A percentile compares a stretch with the other conserved stretches of the same genome.
Evolutionary conservation across 2,329 filamentous ascomycete species (phyloP).

Genomic region (Pseudocercospora fijiensis): DNA sequence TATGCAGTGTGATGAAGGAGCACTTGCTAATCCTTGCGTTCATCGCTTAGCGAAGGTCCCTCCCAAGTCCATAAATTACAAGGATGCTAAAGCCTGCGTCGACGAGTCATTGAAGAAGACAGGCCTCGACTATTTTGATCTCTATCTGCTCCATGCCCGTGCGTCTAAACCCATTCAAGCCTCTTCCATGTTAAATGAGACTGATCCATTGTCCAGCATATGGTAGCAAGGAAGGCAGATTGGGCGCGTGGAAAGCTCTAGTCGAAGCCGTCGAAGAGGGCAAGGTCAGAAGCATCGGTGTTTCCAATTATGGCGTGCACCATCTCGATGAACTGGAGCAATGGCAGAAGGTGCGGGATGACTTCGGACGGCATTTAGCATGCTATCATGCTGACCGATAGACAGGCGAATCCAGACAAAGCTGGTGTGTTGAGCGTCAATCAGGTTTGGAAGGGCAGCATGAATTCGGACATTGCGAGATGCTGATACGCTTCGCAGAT

Average conservation of each 20-base stretch:
- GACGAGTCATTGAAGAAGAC: slow-evolving; percentile 62
- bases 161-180: not conserved
- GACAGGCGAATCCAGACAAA: slow-evolving; percentile 45
- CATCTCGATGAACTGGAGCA: slow-evolving; percentile 56
- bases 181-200: not conserved
- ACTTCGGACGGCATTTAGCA: not conserved
- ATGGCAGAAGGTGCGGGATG: slow-evolving; percentile 47
- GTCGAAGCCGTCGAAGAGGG: slow-evolving; percentile 54
- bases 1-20: not conserved
- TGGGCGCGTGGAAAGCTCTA: slow-evolving; percentile 56
- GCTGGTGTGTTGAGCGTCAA: slow-evolving; percentile 75
- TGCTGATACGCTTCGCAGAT: slow-evolving; percentile 33
- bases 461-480: not conserved
- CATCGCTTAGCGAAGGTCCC: slow-evolving; percentile 52
- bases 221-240: slow-evolving; percentile 50
- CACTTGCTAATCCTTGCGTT: not conserved
- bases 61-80: slow-evolving; percentile 57
- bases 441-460: slow-evolving; percentile 52
- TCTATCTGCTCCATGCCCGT: slow-evolving; percentile 52
- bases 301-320: slow-evolving; percentile 57
- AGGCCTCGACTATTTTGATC: slow-evolving; percentile 48
- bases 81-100: slow-evolving; percentile 63
- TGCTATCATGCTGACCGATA: not conserved
- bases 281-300: slow-evolving; percentile 54
- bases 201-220: slow-evolving; percentile 41